phyloP scores from a whole-genome alignment of 768 basidiomycete species.

The Lactifluus pinguis region DNA sequence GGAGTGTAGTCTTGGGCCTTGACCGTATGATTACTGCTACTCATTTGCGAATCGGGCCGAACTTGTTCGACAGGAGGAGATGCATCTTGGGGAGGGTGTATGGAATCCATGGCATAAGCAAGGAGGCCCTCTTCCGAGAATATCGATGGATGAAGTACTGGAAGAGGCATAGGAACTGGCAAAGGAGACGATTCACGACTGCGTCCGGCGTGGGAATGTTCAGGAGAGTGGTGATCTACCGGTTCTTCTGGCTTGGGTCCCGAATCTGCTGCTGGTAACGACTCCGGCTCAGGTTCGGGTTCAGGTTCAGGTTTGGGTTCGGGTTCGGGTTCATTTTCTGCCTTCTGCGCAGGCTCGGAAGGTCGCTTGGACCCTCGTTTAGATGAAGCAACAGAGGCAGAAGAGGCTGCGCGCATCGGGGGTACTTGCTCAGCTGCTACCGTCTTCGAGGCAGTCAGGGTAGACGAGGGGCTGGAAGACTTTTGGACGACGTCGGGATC shows the following conservation, averaged over 20 bases:
- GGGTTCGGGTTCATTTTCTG: background rate
- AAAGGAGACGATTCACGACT: constrained; percentile 7
- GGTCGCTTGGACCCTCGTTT: background rate
- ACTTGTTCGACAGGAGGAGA: background rate
- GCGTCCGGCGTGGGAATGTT: background rate
- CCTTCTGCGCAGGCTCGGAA: background rate
- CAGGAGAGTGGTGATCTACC: background rate
- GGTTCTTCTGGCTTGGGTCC: background rate
- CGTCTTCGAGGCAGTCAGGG: constrained; percentile 3
- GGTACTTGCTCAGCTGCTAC: background rate
- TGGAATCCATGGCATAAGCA: constrained; percentile 8
- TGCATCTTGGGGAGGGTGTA: constrained; percentile 1
- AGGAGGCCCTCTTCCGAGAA: constrained; percentile 15
- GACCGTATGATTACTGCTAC: constrained; percentile 10
- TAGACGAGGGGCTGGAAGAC: constrained; percentile 2
- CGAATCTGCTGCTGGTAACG: background rate
- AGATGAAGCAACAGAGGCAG: constrained; percentile 4
- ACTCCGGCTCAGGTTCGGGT: background rate
- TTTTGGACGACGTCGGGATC: background rate
- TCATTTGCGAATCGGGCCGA: constrained; percentile 6
- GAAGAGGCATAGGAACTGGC: constrained; percentile 13
- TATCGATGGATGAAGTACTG: constrained; percentile 9
- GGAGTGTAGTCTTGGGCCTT: background rate
- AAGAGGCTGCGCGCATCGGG: background rate
- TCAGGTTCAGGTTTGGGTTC: background rate